Percentiles rank a stretch among this genome's conserved stretches.
These are phyloP conservation scores for Pneumocystis sp. DNA, from an alignment of 1,139 yeast species.

Conservation along the genomic window DNA sequence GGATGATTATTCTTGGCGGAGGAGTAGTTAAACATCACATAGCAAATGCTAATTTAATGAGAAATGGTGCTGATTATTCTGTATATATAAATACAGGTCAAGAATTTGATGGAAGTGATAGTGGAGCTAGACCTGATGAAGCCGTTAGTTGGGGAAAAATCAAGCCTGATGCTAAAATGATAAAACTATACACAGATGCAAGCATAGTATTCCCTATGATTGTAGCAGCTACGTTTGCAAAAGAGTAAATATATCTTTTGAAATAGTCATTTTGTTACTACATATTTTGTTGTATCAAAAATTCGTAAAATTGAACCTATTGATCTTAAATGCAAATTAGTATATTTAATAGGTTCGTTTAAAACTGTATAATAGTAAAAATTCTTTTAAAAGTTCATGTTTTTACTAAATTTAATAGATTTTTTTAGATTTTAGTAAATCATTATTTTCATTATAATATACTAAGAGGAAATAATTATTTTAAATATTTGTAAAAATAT, in stretches of 20 bases:
- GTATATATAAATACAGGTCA: constrained; percentile 96
- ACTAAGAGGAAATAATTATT: no score
- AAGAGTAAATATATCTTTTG: not conserved
- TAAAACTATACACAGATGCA: constrained; percentile 93
- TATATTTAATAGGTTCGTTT: no score
- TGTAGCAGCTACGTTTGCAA: constrained; percentile 93
- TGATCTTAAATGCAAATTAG: no score
- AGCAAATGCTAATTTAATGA: constrained; percentile 94
- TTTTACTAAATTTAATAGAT: no score
- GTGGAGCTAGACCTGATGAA: constrained; percentile 98
- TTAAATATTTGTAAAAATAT: no score
- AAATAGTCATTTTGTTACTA: not conserved
- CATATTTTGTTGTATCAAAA: no score
- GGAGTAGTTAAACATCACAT: constrained; percentile 94
- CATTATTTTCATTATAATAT: no score
- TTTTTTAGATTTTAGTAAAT: no score
- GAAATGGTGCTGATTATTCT: constrained; percentile 98
- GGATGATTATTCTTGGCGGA: constrained; percentile 93
- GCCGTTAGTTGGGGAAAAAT: constrained; percentile 99
- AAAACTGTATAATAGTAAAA: no score
- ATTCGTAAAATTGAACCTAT: no score
- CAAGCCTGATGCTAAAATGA: constrained; percentile 79
- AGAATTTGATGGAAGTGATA: constrained; percentile 97
- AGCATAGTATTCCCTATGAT: constrained; percentile 87
- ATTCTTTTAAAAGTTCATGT: not conserved